Evolutionary conservation across 306 rosid species (phyloP).

Genomic region (Albizia julibrissin): DNA sequence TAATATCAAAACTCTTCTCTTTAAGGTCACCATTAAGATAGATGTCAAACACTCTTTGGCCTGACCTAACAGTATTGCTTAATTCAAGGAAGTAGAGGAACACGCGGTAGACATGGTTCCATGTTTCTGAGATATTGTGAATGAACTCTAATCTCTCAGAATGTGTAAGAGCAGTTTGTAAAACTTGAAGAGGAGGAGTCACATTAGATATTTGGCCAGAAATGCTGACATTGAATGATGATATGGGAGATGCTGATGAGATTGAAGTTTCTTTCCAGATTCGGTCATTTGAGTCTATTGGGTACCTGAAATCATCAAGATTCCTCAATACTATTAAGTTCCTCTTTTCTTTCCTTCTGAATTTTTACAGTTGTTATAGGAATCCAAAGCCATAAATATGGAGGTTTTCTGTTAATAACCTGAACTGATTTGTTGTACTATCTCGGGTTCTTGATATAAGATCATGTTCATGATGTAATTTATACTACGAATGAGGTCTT

Average conservation of each 20-base stretch:
- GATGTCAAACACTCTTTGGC: conserved; percentile 74
- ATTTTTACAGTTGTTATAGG: not conserved
- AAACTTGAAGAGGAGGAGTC: conserved; percentile 55
- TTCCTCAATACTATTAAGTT: conserved; percentile 14
- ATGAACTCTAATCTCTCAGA: conserved; percentile 52
- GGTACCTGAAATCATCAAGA: conserved; percentile 56
- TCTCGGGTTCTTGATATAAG: no score
- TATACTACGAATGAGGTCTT: no score
- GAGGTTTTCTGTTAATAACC: not conserved
- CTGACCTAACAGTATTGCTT: conserved; percentile 39
- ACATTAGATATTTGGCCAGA: conserved; percentile 34
- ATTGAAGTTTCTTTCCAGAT: conserved; percentile 56
- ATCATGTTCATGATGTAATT: no score
- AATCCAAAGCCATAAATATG: not conserved
- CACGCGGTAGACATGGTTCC: conserved; percentile 47
- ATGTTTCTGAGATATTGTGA: conserved; percentile 45
- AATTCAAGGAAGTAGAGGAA: conserved; percentile 73
- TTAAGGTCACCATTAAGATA: conserved; percentile 49
- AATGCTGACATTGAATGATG: conserved; percentile 25
- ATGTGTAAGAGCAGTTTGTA: conserved; percentile 64
- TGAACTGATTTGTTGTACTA: not conserved
- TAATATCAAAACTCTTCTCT: conserved; percentile 47
- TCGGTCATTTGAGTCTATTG: conserved; percentile 68
- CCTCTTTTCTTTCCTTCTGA: not conserved
- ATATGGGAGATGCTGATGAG: conserved; percentile 20